phyloP scores from a whole-genome alignment of 768 basidiomycete genomes.

The Sarcomyxa edulis region DNA sequence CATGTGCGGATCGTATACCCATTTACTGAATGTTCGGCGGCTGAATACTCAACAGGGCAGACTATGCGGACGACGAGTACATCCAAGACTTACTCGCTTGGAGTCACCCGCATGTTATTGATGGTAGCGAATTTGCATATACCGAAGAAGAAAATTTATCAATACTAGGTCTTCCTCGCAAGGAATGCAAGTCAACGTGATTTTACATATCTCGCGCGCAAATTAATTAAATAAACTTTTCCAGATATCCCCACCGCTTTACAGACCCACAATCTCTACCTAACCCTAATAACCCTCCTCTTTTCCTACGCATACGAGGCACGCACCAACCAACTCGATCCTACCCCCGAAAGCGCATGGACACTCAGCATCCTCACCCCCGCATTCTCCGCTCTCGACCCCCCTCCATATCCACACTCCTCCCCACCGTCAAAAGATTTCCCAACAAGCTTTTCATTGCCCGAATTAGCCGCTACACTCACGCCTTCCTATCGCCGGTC shows the following conservation, averaged over 20 bases:
- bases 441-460: constrained; percentile 25
- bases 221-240: constrained; percentile 6
- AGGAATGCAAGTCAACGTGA: constrained; percentile 38
- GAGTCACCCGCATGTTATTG: constrained; percentile 47
- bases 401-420: constrained; percentile 41
- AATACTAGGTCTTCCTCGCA: constrained; percentile 55
- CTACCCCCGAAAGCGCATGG: constrained; percentile 89
- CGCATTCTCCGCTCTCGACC: constrained; percentile 79
- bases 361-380: constrained; percentile 70
- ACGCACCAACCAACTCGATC: constrained; percentile 71
- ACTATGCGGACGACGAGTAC: constrained; percentile 72
- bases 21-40: neutral
- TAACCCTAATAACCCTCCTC: constrained; percentile 64
- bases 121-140: constrained; percentile 39
- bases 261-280: constrained; percentile 60
- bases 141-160: constrained; percentile 67
- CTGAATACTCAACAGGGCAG: constrained; percentile 50
- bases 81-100: constrained; percentile 68
- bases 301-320: constrained; percentile 82
- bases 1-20: constrained; percentile 44
- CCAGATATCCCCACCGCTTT: constrained; percentile 55
- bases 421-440: constrained; percentile 11
- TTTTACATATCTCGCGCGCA: neutral
- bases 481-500: constrained; percentile 67
- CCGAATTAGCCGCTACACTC: constrained; percentile 48